These are phyloP conservation scores for Aspergillus ibericus DNA, from an alignment of 2,329 filamentous ascomycete species.

Conservation along the genomic window DNA sequence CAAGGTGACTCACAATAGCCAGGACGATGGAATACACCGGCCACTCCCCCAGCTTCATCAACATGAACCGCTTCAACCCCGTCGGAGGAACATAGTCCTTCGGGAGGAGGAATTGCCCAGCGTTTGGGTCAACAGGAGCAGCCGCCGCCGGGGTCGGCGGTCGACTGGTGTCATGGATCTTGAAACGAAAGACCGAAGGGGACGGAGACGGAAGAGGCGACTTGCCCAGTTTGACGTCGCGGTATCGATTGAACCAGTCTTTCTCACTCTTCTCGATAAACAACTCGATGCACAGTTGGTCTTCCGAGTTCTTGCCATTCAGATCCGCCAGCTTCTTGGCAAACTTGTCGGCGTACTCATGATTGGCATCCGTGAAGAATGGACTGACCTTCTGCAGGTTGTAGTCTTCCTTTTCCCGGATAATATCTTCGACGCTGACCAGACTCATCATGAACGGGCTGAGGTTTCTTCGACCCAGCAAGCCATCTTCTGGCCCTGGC, in stretches of 20 bases:
- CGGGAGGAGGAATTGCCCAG: constrained; percentile 55
- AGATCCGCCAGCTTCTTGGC: constrained; percentile 57
- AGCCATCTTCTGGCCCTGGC: not conserved
- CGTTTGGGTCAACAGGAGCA: constrained; percentile 36
- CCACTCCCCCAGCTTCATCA: constrained; percentile 60
- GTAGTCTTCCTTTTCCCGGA: constrained; percentile 61
- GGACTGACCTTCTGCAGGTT: constrained; percentile 65
- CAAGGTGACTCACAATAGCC: constrained; percentile 30
- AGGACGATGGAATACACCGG: constrained; percentile 62
- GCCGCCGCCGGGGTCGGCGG: constrained; percentile 27
- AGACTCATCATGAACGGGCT: constrained; percentile 17
- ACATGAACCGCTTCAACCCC: constrained; percentile 55
- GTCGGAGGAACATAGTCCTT: constrained; percentile 57
- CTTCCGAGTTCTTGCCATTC: constrained; percentile 59
- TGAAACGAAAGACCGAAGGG: constrained; percentile 32
- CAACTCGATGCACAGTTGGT: constrained; percentile 62
- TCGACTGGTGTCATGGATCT: constrained; percentile 38
- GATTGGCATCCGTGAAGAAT: constrained; percentile 64
- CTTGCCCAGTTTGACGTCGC: constrained; percentile 56
- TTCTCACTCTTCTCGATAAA: constrained; percentile 65
- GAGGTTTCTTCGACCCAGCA: not conserved
- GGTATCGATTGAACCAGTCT: constrained; percentile 62
- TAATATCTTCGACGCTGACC: constrained; percentile 50
- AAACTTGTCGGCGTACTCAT: constrained; percentile 60
- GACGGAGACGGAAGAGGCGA: constrained; percentile 41